phyloP scores from a whole-genome alignment of 1,284 basidiomycete species.

The Cutaneotrichosporon sp. region DNA sequence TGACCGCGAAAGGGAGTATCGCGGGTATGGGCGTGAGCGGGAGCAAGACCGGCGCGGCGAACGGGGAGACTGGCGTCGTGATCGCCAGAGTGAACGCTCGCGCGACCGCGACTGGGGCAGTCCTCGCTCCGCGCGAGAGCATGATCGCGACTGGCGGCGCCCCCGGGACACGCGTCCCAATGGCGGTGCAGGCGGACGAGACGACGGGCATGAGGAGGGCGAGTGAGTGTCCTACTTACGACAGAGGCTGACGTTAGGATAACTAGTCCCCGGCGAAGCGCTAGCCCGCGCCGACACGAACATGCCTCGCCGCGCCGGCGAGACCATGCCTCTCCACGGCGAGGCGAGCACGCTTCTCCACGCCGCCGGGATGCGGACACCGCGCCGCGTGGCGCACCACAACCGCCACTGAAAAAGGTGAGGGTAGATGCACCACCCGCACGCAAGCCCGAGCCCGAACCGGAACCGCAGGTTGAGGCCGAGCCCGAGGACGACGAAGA shows the following conservation, averaged over 20 bases:
- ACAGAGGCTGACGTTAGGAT: constrained; percentile 1
- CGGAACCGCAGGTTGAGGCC: constrained; percentile 51
- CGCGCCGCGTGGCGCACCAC: background rate
- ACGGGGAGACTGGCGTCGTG: background rate
- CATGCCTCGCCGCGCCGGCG: too few relatives aligned
- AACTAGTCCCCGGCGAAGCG: background rate
- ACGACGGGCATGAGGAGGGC: constrained; percentile 11
- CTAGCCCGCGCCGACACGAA: background rate
- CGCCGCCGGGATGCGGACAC: background rate
- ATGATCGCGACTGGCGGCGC: constrained; percentile 7
- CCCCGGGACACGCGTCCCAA: constrained; percentile 4
- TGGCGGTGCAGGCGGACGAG: constrained; percentile 1
- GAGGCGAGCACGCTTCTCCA: background rate
- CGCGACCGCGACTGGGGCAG: background rate
- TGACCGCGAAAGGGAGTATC: constrained; percentile 10
- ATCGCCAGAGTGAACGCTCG: background rate
- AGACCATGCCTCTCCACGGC: background rate
- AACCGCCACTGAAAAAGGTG: background rate
- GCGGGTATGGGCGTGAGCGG: constrained; percentile 14
- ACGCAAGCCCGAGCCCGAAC: constrained; percentile 47
- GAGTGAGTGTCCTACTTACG: background rate
- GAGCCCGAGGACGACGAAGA: constrained; percentile 56
- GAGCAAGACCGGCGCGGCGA: constrained; percentile 1
- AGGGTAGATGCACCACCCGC: constrained; percentile 1
- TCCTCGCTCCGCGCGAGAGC: background rate